Base-by-base conservation (phyloP, 148 eudicot genomes). In the Hydrangea macrophylla region DNA sequence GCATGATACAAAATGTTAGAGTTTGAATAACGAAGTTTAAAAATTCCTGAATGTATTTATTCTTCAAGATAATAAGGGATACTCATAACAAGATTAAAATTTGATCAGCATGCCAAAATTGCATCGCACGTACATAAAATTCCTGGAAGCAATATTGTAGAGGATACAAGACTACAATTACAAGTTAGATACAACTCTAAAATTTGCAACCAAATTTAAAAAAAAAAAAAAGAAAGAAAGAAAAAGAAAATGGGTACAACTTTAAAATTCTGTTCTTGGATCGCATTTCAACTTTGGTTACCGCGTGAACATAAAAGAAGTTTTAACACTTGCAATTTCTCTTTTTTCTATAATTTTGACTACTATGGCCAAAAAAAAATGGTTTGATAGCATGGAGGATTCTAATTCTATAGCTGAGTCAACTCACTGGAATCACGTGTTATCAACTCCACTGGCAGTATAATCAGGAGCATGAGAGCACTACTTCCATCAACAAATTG, bases 1-100 rank as follows among this genome's bases (percentile, higher is more conserved):
- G 58, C 28, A 59, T 37, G 55, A 61, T 60, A 17, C 25, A 63
- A 50, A 22, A 78, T 35, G 5, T 26, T 42, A 55, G 22, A 53
- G n/a, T 26, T 54, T 25, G 17, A 27, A 48, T 18, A 2, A 15
- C 18, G 23, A 42, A 5, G 66, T 28, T 57, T 26, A 59, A 50
- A 3, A 15, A 26, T 10, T 23, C 23, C 15, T 24, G 33, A 70
- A 17, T 50, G 15, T 48, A 48, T 48, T 48, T 2, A 17, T 5
- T 4, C 15, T 11, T 11, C n/a, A 18, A 17, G 2, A 48, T 11
- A 0, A 15, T 11, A 48, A 18, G 22, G 22, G 17, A 48, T 2
- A n/a, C 5, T 48, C 22, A 8, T 0, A 48, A 1, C 53, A 48
- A 7, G 3, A 9, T 2, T 1, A 18, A 10, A n/a, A 56, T 0